A percentile compares a stretch with the other conserved stretches of the same genome.
Evolutionary conservation across 2,329 filamentous ascomycete species (phyloP).

Genomic region (Graphilbum ipis-grandicollis): DNA sequence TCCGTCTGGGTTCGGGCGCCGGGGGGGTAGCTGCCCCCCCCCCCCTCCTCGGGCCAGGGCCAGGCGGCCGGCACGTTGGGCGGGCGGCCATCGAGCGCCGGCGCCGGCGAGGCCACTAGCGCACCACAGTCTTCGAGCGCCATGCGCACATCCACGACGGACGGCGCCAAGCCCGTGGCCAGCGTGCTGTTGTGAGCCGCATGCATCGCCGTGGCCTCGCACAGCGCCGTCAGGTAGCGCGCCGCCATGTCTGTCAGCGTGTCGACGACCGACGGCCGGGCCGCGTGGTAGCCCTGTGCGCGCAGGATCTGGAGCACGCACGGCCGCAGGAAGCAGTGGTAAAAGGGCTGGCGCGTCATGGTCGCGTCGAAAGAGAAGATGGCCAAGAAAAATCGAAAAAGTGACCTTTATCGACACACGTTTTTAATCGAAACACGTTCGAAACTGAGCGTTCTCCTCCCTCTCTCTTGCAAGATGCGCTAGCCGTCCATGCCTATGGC

Average conservation of each 20-base stretch:
- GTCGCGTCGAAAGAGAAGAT: conserved; percentile 14
- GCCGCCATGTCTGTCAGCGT: conserved; percentile 74
- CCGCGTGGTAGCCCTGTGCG: conserved; percentile 75
- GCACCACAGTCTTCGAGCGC: conserved; percentile 70
- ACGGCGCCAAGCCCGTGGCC: conserved; percentile 44
- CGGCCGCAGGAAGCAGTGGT: conserved; percentile 68
- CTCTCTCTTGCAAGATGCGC: no score
- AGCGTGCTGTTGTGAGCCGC: conserved; percentile 50
- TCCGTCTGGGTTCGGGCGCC: conserved; percentile 25
- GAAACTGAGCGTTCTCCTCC: no score
- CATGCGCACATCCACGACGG: conserved; percentile 65
- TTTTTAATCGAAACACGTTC: no score
- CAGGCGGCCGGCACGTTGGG: conserved; percentile 22
- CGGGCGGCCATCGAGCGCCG: conserved; percentile 49
- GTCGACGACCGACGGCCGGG: conserved; percentile 68
- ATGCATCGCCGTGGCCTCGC: conserved; percentile 53
- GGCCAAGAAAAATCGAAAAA: neutral
- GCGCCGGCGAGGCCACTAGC: conserved; percentile 48
- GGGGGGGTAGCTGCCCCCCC: no score
- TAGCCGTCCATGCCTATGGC: no score
- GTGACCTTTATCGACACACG: no score
- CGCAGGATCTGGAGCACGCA: conserved; percentile 81
- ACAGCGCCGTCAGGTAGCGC: conserved; percentile 62
- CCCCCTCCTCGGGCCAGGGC: no score
- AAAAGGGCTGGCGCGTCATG: conserved; percentile 27